Percentiles rank a stretch among this genome's conserved stretches.
phyloP scores from a whole-genome alignment of 2,329 filamentous ascomycete genomes.

The Fusarium sp. region DNA sequence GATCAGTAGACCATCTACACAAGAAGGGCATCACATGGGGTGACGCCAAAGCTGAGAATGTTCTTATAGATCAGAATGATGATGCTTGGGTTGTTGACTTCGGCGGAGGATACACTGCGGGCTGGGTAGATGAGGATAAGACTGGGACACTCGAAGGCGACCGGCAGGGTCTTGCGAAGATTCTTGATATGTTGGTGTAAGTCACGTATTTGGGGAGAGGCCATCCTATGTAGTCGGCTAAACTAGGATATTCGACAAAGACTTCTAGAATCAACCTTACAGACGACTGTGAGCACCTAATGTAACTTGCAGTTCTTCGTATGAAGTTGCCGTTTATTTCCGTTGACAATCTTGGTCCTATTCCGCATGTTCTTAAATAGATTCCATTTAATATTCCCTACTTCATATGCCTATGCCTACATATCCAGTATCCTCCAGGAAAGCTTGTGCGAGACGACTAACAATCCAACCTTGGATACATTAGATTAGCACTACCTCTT shows the following conservation, averaged over 20 bases:
- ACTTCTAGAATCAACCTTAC: neutral
- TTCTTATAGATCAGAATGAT: neutral
- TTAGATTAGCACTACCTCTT: neutral
- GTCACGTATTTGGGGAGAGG: rapidly evolving
- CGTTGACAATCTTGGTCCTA: rapidly evolving
- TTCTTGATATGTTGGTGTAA: neutral
- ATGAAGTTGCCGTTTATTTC: rapidly evolving
- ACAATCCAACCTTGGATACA: neutral
- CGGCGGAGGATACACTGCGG: neutral
- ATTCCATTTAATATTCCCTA: neutral
- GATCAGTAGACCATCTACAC: neutral
- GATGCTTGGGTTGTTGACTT: conserved; percentile 7
- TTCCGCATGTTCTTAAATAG: neutral
- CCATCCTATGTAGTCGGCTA: rapidly evolving
- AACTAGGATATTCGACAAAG: neutral
- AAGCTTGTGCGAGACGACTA: neutral
- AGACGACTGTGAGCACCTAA: neutral
- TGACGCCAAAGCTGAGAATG: neutral
- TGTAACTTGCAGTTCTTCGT: neutral
- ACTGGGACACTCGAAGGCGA: neutral
- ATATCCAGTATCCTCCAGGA: neutral
- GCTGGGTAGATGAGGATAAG: neutral
- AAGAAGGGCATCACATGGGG: neutral
- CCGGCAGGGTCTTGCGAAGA: neutral
- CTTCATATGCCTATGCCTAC: neutral